Evolutionary conservation across 495 filamentous ascomycete genomes (phyloP), one percentile per base, ranked within the genome.

Genomic region (Glonium stellatum): DNA sequence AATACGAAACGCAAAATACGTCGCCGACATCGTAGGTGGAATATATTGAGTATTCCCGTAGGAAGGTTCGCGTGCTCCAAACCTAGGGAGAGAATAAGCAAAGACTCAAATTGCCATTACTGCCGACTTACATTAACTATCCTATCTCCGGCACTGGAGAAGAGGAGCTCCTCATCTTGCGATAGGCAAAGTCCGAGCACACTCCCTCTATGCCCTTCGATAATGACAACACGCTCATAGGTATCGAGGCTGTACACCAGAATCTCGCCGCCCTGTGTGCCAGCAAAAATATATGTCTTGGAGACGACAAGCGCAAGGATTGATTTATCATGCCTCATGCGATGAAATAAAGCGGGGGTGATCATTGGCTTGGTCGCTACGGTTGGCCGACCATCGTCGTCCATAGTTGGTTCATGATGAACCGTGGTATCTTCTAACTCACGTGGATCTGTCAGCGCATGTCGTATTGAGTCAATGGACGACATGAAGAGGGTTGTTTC

Each of bases 1-100:
- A 96, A 73, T 95, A 97, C 3, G 84, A 87, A 50, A 96, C 83
- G 59, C 89, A 92, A 69, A 97, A 98, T 23, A 98, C 84, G 72
- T 98, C 93, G 50, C 93, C 93, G 31, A 97, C 90, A 68, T 97
- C 95, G 72, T 92, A 92, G 37, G 86, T 87, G 34, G 90, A 93
- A 73, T 96, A 95, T 59, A 98, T 89, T 35, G 91, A 88, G 74
- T 91, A 96, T 0, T 92, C 75, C n/a, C 81, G 78, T 39, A 77
- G 73, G 64, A 87, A 84, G n/a, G 78, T 81, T 18, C 72, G 67
- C 4, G 81, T 79, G 56, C 75, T 76, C 84, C 85, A 87, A 12
- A 86, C 83, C 82, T 86, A 23, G 1, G 22, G 22, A 5, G 4
- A 50, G n/a, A 5, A 18, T 60, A 35, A 56, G 55, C 65, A 80